Evolutionary conservation across 129 eudicot genomes (phyloP), one percentile per base, ranked within the genome.

Genomic region (Escallonia rubra): DNA sequence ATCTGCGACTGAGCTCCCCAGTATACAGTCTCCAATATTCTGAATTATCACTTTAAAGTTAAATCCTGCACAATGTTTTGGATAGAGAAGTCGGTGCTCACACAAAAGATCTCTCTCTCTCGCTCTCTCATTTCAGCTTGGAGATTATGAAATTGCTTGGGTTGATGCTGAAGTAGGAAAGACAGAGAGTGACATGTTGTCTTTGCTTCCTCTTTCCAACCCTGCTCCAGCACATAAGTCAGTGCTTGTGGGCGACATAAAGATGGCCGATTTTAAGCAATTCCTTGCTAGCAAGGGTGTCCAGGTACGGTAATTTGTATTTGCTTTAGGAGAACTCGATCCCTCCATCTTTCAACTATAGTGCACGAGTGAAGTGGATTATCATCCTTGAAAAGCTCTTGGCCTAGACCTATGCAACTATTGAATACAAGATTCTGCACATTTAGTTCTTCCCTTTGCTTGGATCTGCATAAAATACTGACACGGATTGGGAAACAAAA

Each of bases 61-160:
- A 23, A 23, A 23, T 23, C 34, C 0, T 23, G 34, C 34, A 23
- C 34, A 23, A 23, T 23, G 34, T 23, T 23, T 23, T 23, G 34
- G 34, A 23, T 23, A 23, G 34, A 23, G 34, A 23, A 23, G 34
- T 23, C 34, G 34, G 34, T 23, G 34, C 34, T 23, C 34, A 23
- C 34, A 23, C 34, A 52, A 11, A 8, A 4, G 13, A 52, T 52
- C 11, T 7, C 67, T 7, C 67, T n/a, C 53, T 14, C 54, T n/a
- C 41, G 57, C 13, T 66, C 8, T 43, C 43, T 16, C 2, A 70
- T 71, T 63, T 68, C 80, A 93, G 99, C 96, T 93, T 70, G 99
- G 99, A 60, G 99, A 93, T 59, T 82, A 89, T 79, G 99, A 93
- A 83, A 68, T 93, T 74, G 95, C 99, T 41, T 93, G 99, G 99